Evolutionary conservation across 2,329 filamentous ascomycete genomes (phyloP).

Genomic region (Phyllosticta citribraziliensis): DNA sequence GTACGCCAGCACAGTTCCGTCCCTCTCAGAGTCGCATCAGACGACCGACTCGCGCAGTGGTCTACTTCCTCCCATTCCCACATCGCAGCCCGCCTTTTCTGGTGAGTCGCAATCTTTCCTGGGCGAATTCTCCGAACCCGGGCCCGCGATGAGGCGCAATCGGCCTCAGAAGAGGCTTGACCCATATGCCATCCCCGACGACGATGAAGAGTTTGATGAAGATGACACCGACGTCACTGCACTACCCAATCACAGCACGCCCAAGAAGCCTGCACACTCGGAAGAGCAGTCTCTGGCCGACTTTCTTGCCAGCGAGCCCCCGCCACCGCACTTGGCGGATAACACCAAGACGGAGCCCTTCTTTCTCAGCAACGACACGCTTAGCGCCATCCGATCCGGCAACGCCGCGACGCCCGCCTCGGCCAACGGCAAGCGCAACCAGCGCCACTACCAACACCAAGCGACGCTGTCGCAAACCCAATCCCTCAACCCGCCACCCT

Average conservation of each 20-base stretch:
- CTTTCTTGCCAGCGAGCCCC: constrained; percentile 60
- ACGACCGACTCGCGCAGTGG: constrained; percentile 64
- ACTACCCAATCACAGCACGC: constrained; percentile 28
- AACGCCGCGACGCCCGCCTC: constrained; percentile 9
- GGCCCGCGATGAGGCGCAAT: constrained; percentile 12
- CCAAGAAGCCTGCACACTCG: constrained; percentile 14
- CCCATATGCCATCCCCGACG: constrained; percentile 79
- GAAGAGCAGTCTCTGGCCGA: constrained; percentile 46
- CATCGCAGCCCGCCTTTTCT: constrained; percentile 27
- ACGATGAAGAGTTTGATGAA: constrained; percentile 27
- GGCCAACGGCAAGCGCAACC: constrained; percentile 10
- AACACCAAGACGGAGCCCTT: constrained; percentile 19
- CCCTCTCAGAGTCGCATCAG: constrained; percentile 26
- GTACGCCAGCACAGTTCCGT: constrained; percentile 18
- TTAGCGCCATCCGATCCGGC: constrained; percentile 5
- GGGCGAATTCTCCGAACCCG: constrained; percentile 1
- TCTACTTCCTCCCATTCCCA: constrained; percentile 38
- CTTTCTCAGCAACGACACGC: constrained; percentile 10
- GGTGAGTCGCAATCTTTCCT: constrained; percentile 25
- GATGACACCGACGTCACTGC: constrained; percentile 47
- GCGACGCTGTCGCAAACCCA: background rate
- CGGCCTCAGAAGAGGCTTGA: constrained; percentile 63
- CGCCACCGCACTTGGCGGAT: constrained; percentile 26
- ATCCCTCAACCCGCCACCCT: background rate
- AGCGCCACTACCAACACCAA: background rate